Base-by-base conservation (phyloP, 2,329 filamentous ascomycete genomes). In the Xylariaceae sp. region DNA sequence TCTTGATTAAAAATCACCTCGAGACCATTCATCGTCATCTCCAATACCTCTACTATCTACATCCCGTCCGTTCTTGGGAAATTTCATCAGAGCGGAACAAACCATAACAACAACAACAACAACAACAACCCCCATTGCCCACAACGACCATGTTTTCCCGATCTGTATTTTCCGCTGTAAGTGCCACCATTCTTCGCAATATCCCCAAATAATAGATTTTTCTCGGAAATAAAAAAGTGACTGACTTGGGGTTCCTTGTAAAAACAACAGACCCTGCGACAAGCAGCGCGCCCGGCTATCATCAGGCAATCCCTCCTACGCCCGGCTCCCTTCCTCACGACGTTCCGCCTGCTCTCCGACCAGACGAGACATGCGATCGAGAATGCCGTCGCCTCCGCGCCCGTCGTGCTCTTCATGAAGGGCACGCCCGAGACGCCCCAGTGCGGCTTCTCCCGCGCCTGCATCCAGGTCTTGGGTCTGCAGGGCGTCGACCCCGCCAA, bases 341-440 rank as follows among this genome's bases (percentile, higher is more conserved):
- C 59, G 47, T 65, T 65, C 65, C 77, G 91, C 54, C 80, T 89
- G 41, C 81, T 99, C 47, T 96, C 92, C 34, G 81, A 86, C 64
- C 82, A 90, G 68, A 94, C 89, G 8, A 84, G 81, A 59, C 74
- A 83, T 40, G 91, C 91, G 30, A 99, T 99, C 66, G 89, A 96
- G 72, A 89, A 91, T 71, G 92, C 92, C 34, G 86, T 99, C 12
- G 79, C 76, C 29, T 91, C 91, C 0, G 88, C 91, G 0, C 92
- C 92, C 2, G 92, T 99, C 0, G 94, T 99, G 1, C 80, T 99
- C 54, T 99, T 99, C 79, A 99, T 99, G 94, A 99, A 99, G 78
- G 94, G 94, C 56, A 97, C 94, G 1, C 94, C 94, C 55, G 91
- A 96, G 75, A 89, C 84, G 58, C 94, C 94, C 26, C 91, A 96